Percentiles rank a stretch among this genome's conserved stretches.
Conservation (phyloP, 2,329 filamentous ascomycete species). For the Teratosphaeria pseudoeucalypti region DNA sequence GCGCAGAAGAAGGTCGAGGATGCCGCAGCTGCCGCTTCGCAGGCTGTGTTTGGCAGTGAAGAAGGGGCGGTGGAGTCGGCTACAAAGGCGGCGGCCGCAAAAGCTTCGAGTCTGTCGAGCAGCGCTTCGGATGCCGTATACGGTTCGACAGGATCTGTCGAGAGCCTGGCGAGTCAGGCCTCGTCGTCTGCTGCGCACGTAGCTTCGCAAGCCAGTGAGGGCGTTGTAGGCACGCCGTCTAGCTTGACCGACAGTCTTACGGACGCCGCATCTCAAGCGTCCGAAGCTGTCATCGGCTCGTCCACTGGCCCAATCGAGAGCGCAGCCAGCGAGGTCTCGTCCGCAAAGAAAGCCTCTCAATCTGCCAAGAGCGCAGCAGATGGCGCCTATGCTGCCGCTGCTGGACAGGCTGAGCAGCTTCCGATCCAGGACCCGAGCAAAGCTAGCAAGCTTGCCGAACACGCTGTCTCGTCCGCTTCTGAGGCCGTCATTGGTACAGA, state of each 20-base stretch:
- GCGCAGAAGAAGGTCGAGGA: conserved; percentile 31
- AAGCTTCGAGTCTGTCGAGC: conserved; percentile 4
- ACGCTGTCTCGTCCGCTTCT: conserved; percentile 16
- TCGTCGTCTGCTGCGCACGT: not conserved
- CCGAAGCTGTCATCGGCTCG: conserved; percentile 15
- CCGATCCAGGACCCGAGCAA: not conserved
- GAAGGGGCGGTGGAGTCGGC: conserved; percentile 27
- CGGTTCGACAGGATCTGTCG: not conserved
- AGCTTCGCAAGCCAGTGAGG: not conserved
- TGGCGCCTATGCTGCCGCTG: conserved; percentile 4
- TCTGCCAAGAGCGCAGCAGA: conserved; percentile 3
- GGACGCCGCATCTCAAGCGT: conserved; percentile 16
- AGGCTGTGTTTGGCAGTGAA: conserved; percentile 24
- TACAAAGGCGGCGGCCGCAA: conserved; percentile 21
- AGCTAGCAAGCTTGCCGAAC: conserved; percentile 7
- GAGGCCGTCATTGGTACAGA: conserved; percentile 16
- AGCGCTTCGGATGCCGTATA: not conserved
- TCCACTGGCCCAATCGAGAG: conserved; percentile 36
- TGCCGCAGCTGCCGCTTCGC: conserved; percentile 20
- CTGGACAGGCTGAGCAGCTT: not conserved
- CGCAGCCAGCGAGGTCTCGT: conserved; percentile 1
- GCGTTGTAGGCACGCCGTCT: not conserved
- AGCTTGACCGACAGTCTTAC: conserved; percentile 22
- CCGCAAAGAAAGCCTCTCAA: not conserved
- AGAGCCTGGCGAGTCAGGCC: not conserved